Conservation (phyloP, 345 rosid species). For the Capsella bursapastoris region DNA sequence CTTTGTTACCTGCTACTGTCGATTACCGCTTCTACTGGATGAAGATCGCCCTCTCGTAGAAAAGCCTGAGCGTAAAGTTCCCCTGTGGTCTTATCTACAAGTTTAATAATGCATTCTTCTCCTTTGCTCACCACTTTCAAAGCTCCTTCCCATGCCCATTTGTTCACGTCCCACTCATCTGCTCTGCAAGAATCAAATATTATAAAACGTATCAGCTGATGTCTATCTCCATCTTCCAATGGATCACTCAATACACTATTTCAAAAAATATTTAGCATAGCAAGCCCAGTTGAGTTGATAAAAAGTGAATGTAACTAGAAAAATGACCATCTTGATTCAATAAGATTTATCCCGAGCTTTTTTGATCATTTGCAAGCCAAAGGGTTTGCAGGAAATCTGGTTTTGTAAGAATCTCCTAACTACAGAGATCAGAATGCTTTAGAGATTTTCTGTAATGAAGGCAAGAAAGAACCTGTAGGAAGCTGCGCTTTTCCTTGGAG, state of each 20-base stretch:
- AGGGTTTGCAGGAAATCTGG: not conserved
- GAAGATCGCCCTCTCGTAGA: slow-evolving; percentile 87
- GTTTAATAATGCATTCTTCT: slow-evolving; percentile 96
- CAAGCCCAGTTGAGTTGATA: slow-evolving; percentile 9
- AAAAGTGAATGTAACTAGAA: not conserved
- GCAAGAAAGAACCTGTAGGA: slow-evolving; percentile 76
- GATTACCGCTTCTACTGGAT: slow-evolving; percentile 96
- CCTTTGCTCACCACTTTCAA: slow-evolving; percentile 89
- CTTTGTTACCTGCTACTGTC: slow-evolving; percentile 90
- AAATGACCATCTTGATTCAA: slow-evolving; percentile 3
- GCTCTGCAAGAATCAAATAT: slow-evolving; percentile 63
- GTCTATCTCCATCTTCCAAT: slow-evolving; percentile 7
- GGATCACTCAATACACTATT: not conserved
- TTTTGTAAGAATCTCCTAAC: slow-evolving; percentile 9
- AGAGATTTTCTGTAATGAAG: slow-evolving; percentile 5
- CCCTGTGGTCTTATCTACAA: slow-evolving; percentile 89
- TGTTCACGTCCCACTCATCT: slow-evolving; percentile 98
- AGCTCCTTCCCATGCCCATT: slow-evolving; percentile 98
- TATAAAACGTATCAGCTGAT: slow-evolving; percentile 28
- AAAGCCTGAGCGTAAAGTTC: slow-evolving; percentile 95
- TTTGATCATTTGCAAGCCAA: not conserved
- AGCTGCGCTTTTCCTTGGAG: slow-evolving; percentile 94
- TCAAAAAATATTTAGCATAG: not conserved
- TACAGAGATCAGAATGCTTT: not conserved
- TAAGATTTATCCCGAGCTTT: slow-evolving; percentile 2